Conservation (phyloP, 2,329 filamentous ascomycete species). For the Teratosphaeria pseudoeucalypti region DNA sequence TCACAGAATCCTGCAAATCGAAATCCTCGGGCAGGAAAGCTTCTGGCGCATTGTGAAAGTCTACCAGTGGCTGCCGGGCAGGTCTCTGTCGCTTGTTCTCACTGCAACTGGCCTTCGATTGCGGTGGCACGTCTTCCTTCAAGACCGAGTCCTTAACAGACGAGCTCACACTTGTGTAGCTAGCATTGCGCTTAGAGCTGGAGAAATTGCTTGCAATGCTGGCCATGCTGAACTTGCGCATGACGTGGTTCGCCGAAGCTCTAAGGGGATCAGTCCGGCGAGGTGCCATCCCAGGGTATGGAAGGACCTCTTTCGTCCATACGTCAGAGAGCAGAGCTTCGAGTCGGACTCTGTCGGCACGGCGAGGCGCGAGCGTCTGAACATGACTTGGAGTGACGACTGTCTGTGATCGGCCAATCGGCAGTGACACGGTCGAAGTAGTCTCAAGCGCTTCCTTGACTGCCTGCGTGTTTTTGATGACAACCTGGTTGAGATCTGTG, state of each 20-base stretch:
- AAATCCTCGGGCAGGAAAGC: constrained; percentile 41
- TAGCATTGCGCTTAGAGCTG: constrained; percentile 63
- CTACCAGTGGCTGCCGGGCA: constrained; percentile 24
- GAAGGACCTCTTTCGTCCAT: constrained; percentile 71
- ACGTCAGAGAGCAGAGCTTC: constrained; percentile 66
- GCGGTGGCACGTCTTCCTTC: constrained; percentile 18
- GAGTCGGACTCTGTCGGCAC: constrained; percentile 65
- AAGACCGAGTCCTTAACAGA: constrained; percentile 1
- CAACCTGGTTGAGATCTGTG: constrained; percentile 60
- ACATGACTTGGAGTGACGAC: constrained; percentile 59
- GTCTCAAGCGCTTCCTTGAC: constrained; percentile 45
- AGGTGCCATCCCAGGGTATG: constrained; percentile 69
- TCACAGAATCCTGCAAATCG: constrained; percentile 25
- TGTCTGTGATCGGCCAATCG: constrained; percentile 70
- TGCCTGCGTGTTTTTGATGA: constrained; percentile 75
- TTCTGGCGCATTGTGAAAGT: constrained; percentile 38
- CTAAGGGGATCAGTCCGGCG: constrained; percentile 60
- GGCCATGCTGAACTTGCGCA: constrained; percentile 76
- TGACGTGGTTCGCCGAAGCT: constrained; percentile 73
- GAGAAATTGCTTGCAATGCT: constrained; percentile 69
- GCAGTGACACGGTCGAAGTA: constrained; percentile 33
- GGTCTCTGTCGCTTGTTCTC: not conserved
- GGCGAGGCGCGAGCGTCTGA: constrained; percentile 61
- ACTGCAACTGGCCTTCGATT: not conserved
- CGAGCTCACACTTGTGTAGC: constrained; percentile 34